Evolutionary conservation across 192 early-diverging fungal genomes (phyloP).

Genomic region (Pilobolus umbonatus): DNA sequence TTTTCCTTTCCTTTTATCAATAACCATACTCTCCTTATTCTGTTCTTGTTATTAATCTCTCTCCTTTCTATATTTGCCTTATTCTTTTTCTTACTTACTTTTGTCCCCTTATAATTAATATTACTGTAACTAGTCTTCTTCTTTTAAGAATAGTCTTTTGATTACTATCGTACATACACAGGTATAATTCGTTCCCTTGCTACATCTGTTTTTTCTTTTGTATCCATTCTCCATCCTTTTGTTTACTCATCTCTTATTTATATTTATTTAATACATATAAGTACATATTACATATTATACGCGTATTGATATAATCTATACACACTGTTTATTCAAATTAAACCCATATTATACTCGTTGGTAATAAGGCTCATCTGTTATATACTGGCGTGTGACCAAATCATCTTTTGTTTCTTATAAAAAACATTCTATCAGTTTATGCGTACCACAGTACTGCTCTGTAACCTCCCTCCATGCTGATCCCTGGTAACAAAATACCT

Average conservation of each 20-base stretch:
- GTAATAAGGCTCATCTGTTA: no score
- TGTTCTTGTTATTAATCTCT: not conserved
- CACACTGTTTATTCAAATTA: no score
- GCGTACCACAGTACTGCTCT: no score
- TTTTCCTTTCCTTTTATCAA: not conserved
- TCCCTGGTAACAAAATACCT: no score
- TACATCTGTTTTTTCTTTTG: conserved; percentile 13
- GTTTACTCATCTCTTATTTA: conserved; percentile 8
- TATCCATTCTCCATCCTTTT: not conserved
- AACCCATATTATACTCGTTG: no score
- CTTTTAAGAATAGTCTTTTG: not conserved
- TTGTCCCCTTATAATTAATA: conserved; percentile 1
- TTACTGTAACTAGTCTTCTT: not conserved
- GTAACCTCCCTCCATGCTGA: no score
- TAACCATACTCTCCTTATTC: not conserved
- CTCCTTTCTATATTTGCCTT: not conserved
- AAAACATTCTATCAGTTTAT: no score
- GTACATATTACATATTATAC: conserved; percentile 1
- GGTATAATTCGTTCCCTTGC: not conserved
- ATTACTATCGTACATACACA: not conserved
- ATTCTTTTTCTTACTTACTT: not conserved
- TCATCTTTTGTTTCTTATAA: no score
- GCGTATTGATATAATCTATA: no score
- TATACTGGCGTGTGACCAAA: no score
- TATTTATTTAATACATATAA: conserved; percentile 3